A percentile compares a stretch with the other conserved stretches of the same genome.
phyloP scores from a whole-genome alignment of 2,329 filamentous ascomycete species.

The Chaetothyriales sp. region DNA sequence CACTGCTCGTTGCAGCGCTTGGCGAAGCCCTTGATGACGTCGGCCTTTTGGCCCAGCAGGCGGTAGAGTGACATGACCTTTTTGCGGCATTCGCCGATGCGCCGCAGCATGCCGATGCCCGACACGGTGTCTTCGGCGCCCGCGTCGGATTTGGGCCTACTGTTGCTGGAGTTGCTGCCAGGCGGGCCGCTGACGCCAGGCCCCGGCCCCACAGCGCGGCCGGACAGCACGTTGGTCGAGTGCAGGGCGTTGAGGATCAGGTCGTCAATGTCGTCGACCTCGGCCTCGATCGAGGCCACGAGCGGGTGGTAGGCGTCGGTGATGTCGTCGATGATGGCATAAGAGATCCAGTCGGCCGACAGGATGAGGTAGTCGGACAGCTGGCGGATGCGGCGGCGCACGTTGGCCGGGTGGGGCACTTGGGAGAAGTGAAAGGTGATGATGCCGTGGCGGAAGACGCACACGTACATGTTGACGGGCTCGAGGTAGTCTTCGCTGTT shows the following conservation, averaged over 20 bases:
- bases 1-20: constrained; percentile 98
- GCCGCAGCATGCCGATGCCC: constrained; percentile 72
- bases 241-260: constrained; percentile 73
- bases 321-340: constrained; percentile 95
- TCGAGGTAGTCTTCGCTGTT: constrained; percentile 83
- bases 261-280: constrained; percentile 95
- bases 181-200: too few species aligned
- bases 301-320: constrained; percentile 90
- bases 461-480: constrained; percentile 92
- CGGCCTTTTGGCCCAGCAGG: constrained; percentile 88
- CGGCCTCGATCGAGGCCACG: constrained; percentile 84
- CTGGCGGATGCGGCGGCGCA: constrained; percentile 83
- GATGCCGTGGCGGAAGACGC: constrained; percentile 91
- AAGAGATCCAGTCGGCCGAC: constrained; percentile 94
- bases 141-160: constrained; percentile 6
- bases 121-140: constrained; percentile 33
- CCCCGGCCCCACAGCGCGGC: too few species aligned
- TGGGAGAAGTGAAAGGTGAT: constrained; percentile 91
- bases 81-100: constrained; percentile 88
- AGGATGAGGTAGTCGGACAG: constrained; percentile 86
- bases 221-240: constrained; percentile 25
- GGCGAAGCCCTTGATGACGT: constrained; percentile 92
- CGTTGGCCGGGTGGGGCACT: constrained; percentile 90
- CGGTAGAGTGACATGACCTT: constrained; percentile 94
- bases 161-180: too few species aligned